These are phyloP conservation scores for Colletotrichum spaethianum DNA, from an alignment of 2,329 filamentous ascomycete species.

Conservation along the genomic window DNA sequence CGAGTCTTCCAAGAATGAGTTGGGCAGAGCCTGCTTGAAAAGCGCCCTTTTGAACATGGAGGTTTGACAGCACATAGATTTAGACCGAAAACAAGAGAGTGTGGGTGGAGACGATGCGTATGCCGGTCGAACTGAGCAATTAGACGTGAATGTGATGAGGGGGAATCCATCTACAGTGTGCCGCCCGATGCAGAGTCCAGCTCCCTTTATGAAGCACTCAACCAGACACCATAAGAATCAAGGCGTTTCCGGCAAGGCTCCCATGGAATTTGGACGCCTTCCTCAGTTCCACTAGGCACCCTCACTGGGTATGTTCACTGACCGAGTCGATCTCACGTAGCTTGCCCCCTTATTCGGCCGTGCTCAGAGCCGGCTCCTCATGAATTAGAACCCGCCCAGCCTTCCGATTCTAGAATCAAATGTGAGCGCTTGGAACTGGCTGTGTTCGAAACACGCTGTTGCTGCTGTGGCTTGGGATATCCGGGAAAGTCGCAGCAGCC, in stretches of 20 bases:
- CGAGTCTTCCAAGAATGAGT: background rate
- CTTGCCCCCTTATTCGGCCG: background rate
- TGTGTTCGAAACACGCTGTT: background rate
- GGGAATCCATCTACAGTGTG: background rate
- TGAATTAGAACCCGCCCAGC: background rate
- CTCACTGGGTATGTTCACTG: background rate
- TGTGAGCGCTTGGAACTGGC: background rate
- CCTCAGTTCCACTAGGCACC: background rate
- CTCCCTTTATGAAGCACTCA: background rate
- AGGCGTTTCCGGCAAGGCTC: background rate
- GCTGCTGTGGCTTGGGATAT: background rate
- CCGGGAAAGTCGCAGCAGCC: background rate
- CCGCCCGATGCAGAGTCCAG: background rate
- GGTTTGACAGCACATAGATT: background rate
- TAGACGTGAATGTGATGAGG: background rate
- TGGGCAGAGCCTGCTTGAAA: background rate
- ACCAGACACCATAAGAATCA: background rate
- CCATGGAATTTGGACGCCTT: background rate
- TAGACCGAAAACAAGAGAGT: background rate
- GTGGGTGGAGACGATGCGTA: background rate
- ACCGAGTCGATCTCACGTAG: background rate
- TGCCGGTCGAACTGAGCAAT: background rate
- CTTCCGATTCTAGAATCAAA: background rate
- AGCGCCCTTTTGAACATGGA: background rate
- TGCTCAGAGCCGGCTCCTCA: background rate